Percentiles rank a stretch among this genome's conserved stretches.
These are phyloP conservation scores for Fusarium zealandicum DNA, from an alignment of 2,329 filamentous ascomycete species.

Conservation along the genomic window DNA sequence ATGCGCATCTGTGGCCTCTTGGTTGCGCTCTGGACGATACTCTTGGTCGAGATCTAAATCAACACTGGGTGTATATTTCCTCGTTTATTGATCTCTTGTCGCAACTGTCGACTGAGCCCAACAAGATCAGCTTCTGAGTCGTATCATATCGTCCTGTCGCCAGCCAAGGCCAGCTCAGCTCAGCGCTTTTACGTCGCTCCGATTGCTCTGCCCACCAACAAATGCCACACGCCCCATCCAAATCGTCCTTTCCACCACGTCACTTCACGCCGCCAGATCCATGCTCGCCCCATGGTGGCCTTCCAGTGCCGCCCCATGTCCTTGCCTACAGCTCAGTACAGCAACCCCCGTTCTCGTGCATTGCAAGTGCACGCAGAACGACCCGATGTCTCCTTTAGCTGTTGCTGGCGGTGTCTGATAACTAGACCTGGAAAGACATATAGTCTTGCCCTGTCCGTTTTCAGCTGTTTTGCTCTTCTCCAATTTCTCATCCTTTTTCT, in stretches of 20 bases:
- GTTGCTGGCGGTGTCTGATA: conserved; percentile 15
- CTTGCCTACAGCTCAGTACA: conserved; percentile 23
- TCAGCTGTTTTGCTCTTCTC: conserved; percentile 15
- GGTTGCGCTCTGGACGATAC: conserved; percentile 4
- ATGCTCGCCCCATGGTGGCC: conserved; percentile 29
- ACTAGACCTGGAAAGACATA: conserved; percentile 26
- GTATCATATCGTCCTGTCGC: conserved; percentile 19
- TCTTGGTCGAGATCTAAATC: conserved; percentile 13
- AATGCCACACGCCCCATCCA: conserved; percentile 37
- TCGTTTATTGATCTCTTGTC: conserved; percentile 23
- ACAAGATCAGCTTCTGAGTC: conserved; percentile 30
- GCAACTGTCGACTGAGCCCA: conserved; percentile 30
- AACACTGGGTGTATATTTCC: conserved; percentile 13
- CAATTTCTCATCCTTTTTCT: conserved; percentile 19
- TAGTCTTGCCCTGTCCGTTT: conserved; percentile 27
- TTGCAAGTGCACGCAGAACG: conserved; percentile 34
- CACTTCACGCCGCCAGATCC: conserved; percentile 43
- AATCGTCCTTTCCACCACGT: conserved; percentile 40
- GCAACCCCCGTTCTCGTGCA: conserved; percentile 35
- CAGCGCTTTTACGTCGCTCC: conserved; percentile 27
- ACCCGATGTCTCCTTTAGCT: conserved; percentile 24
- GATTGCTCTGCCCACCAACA: conserved; percentile 36
- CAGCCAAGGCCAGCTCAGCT: conserved; percentile 20
- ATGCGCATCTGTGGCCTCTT: conserved; percentile 12
- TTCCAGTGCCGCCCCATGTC: conserved; percentile 34